phyloP scores from a whole-genome alignment of 306 rosid species.

The Alnus rubra region DNA sequence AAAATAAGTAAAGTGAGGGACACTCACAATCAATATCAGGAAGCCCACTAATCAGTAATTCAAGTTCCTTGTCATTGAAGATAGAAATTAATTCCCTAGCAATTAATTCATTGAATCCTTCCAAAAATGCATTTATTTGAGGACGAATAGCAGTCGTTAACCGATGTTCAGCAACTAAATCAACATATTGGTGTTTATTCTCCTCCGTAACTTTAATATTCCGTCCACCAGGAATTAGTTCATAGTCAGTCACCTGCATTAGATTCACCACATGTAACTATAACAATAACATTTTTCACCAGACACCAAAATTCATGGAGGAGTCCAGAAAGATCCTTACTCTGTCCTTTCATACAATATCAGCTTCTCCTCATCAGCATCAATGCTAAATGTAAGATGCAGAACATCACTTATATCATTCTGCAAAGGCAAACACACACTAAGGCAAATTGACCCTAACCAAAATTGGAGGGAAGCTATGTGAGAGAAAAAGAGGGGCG shows the following conservation, averaged over 20 bases:
- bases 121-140: slow-evolving; percentile 88
- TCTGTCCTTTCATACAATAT: slow-evolving; percentile 83
- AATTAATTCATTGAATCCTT: slow-evolving; percentile 80
- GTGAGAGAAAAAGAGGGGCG: not conserved
- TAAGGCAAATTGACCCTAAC: slow-evolving; percentile 9
- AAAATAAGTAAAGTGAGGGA: not conserved
- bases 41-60: slow-evolving; percentile 89
- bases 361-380: slow-evolving; percentile 95
- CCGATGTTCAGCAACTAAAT: slow-evolving; percentile 88
- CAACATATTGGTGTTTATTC: slow-evolving; percentile 91
- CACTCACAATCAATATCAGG: slow-evolving; percentile 94
- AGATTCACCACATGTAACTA: slow-evolving; percentile 32
- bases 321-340: slow-evolving; percentile 38
- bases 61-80: slow-evolving; percentile 91
- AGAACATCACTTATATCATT: slow-evolving; percentile 77
- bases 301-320: not conserved
- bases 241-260: slow-evolving; percentile 88
- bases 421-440: slow-evolving; percentile 45
- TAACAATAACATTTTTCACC: not conserved
- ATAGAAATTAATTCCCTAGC: slow-evolving; percentile 73
- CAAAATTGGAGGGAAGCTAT: slow-evolving; percentile 2
- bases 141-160: slow-evolving; percentile 96
- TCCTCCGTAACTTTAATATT: slow-evolving; percentile 94
- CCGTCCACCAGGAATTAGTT: slow-evolving; percentile 92
- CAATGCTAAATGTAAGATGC: slow-evolving; percentile 95